Base-by-base conservation (phyloP, 768 basidiomycete species). In the Chalciporus piperatus region DNA sequence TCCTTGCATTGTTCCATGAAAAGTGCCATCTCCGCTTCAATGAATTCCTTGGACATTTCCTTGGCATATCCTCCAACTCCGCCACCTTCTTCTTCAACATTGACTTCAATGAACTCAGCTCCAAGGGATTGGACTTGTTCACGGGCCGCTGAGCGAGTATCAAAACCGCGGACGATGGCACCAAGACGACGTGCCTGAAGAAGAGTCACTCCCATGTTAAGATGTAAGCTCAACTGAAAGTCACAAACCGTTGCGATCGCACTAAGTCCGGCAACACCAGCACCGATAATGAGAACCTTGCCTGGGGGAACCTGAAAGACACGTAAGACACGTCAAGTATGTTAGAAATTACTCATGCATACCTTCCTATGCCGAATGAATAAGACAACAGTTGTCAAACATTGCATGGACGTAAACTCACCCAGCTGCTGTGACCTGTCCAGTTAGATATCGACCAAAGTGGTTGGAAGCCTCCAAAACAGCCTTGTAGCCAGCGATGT, bases 401-500 rank as follows among this genome's bases (percentile, higher is more conserved):
- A 41, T 19, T 61, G 42, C 39, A 32, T 17, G 48, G n/a, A 37
- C 37, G 25, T 20, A 35, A 41, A 76, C 85, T 65, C 66, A 89
- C 86, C 89, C 89, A 67, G 90, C 91, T 51, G 92, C 92, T 6
- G 92, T 94, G 48, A 91, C 89, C 68, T 94, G 92, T 61, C 92
- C 92, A 30, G 92, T 92, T 58, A 94, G 75, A 72, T 91, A 93
- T 59, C 92, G 77, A 61, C 91, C 91, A 61, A 94, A 94, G 63
- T 89, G 81, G 67, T 91, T 92, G 22, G 90, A 89, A 27, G 92
- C 92, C 68, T 94, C 92, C 64, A 94, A 68, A 42, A 94, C 90
- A 37, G 92, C 92, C 67, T 94, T 92, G 69, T 94, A 94, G 12
- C 92, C 92, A n/a, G 90, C 81, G 38, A 92, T 93, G 64, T 93